Evolutionary conservation across 2,329 filamentous ascomycete species (phyloP), one percentile per base, ranked within the genome.

Genomic region (Aspergillus aculeatinus): DNA sequence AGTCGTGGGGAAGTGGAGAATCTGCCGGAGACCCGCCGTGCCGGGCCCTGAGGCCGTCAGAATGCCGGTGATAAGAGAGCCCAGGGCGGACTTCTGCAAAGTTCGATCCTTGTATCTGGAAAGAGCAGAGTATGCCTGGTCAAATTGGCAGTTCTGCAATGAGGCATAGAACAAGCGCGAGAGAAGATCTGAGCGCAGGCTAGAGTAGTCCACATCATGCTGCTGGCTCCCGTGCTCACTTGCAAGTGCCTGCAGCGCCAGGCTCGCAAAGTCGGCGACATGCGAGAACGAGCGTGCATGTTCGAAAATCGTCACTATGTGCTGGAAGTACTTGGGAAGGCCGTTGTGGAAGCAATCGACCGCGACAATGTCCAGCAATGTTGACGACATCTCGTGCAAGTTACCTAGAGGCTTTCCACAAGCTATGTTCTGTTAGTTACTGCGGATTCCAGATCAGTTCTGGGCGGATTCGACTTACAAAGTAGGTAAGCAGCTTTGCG

Each of bases 161-260:
- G 92, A 88, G 19, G 92, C 90, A 63, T 87, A 89, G 80, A 98
- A 98, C 2, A 96, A 83, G 2, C 92, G 89, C 65, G 87, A 89
- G 21, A 96, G 86, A 69, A 98, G 86, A 61, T 96, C 90, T 1
- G 84, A 85, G 61, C 85, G 84, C 60, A 85, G 74, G 47, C 74
- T 65, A 4, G 66, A 58, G 59, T 76, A 79, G 42, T 80, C 75
- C 2, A 70, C 63, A 44, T 76, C 69, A 58, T 73, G 68, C 35
- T 73, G 68, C 42, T 73, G 70, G 19, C 68, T 71, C 51, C 68
- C 68, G 16, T 68, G 63, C 59, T 74, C 71, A 23, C 73, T 70
- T 33, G 73, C 70, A 39, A 79, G 65, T 33, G 90, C 89, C 68
- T 91, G 87, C 48, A 96, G 80, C 5, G 90, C 88, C 25, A 93